Evolutionary conservation across 176 grass and related monocot species (phyloP).

Genomic region (Puya raimondii): DNA sequence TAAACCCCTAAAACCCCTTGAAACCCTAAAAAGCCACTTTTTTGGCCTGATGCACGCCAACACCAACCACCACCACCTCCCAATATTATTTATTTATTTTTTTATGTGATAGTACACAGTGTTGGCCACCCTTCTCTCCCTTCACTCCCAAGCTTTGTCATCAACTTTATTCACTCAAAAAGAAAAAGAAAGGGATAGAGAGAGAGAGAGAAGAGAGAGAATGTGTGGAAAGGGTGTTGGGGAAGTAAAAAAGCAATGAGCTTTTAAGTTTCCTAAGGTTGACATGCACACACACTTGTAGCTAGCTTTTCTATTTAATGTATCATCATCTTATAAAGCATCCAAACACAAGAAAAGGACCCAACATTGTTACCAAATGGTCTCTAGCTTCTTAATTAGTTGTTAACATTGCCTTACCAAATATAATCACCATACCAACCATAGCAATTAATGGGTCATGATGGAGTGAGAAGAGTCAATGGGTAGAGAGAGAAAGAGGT

Average conservation of each 20-base stretch:
- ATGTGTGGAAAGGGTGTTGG: background rate
- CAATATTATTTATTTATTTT: constrained; percentile 10
- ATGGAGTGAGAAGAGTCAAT: constrained; percentile 15
- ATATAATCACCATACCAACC: no score
- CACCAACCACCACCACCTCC: constrained; percentile 22
- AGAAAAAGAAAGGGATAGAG: constrained; percentile 12
- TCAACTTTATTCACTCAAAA: constrained; percentile 29
- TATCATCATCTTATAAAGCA: constrained; percentile 24
- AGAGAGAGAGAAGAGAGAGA: constrained; percentile 8
- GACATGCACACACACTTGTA: constrained; percentile 25
- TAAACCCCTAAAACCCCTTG: constrained; percentile 19
- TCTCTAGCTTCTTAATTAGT: background rate
- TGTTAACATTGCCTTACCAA: no score
- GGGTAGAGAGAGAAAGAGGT: background rate
- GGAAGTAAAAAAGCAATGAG: constrained; percentile 4
- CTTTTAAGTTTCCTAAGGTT: constrained; percentile 23
- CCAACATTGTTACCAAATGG: background rate
- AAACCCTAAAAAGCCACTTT: constrained; percentile 38
- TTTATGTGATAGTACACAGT: constrained; percentile 18
- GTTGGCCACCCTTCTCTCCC: constrained; percentile 28
- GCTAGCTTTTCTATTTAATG: constrained; percentile 10
- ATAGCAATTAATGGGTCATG: constrained; percentile 21
- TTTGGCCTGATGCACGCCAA: constrained; percentile 33
- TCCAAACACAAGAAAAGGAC: constrained; percentile 8
- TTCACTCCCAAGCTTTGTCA: constrained; percentile 40